Conservation (phyloP, 208 protist species). For the Trypanosoma melophagium region DNA sequence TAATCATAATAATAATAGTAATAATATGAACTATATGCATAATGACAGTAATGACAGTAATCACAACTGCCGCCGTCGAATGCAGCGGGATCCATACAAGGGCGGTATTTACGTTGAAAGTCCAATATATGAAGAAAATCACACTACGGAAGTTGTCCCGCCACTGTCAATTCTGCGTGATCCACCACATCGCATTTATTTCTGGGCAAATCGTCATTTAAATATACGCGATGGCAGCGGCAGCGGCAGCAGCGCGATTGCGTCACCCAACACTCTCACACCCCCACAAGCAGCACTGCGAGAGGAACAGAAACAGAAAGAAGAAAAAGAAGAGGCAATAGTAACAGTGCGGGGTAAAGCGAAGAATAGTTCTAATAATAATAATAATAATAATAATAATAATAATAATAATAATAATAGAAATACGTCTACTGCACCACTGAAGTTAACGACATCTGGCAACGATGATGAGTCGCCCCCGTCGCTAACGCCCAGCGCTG, state of each 20-base stretch:
- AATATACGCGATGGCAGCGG: too few species aligned
- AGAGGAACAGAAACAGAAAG: too few species aligned
- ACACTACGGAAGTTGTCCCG: not conserved
- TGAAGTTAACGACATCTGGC: not conserved
- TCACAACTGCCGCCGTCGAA: too few species aligned
- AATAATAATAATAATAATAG: too few species aligned
- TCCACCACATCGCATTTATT: not conserved
- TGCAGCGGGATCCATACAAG: constrained; percentile 18
- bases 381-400: too few species aligned
- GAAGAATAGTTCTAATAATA: too few species aligned
- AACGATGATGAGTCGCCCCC: not conserved
- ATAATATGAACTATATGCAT: not conserved
- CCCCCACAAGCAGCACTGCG: too few species aligned
- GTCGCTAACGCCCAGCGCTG: not conserved
- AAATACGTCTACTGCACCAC: not conserved
- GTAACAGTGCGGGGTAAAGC: too few species aligned
- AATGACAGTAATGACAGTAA: not conserved
- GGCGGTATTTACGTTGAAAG: constrained; percentile 10
- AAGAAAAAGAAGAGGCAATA: too few species aligned
- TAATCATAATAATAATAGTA: not conserved
- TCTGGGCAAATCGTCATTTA: too few species aligned
- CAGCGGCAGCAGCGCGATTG: too few species aligned
- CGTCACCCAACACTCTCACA: too few species aligned
- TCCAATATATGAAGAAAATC: not conserved
- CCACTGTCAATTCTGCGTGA: not conserved